Evolutionary conservation across 1,284 basidiomycete species (phyloP).

Genomic region (Leccinum ponderosum): DNA sequence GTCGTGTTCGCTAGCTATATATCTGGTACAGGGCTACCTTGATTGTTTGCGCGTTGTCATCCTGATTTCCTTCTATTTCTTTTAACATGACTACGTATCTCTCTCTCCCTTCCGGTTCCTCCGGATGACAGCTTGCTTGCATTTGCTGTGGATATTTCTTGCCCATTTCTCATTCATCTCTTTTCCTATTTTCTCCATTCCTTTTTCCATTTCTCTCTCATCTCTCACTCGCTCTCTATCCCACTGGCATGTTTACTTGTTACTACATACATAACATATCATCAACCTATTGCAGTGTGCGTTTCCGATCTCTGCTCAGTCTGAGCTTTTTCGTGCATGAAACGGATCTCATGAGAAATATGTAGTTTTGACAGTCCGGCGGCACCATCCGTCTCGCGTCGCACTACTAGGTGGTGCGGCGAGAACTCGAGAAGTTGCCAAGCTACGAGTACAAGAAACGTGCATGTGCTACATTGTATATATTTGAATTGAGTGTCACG

Average conservation of each 20-base stretch:
- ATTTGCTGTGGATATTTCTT: constrained; percentile 34
- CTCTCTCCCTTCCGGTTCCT: not conserved
- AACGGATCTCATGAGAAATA: not conserved
- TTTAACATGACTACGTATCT: constrained; percentile 3
- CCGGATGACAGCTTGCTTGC: constrained; percentile 26
- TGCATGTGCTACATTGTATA: too few species aligned
- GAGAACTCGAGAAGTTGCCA: too few species aligned
- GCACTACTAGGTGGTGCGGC: too few species aligned
- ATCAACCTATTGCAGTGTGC: constrained; percentile 23
- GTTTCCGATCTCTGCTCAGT: not conserved
- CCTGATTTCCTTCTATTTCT: not conserved
- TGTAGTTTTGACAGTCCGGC: too few species aligned
- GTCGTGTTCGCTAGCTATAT: constrained; percentile 22
- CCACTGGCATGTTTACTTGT: constrained; percentile 21
- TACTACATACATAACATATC: constrained; percentile 28
- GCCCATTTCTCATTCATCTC: not conserved
- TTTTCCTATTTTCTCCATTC: not conserved
- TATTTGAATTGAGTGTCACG: too few species aligned
- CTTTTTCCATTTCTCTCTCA: not conserved
- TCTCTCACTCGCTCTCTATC: not conserved
- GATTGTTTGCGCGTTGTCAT: not conserved
- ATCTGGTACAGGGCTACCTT: constrained; percentile 20
- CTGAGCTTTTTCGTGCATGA: not conserved
- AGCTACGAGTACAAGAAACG: too few species aligned
- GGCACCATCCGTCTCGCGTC: too few species aligned